These are phyloP conservation scores for Trichosporon ovoides DNA, from an alignment of 1,284 basidiomycete genomes.

Conservation along the genomic window DNA sequence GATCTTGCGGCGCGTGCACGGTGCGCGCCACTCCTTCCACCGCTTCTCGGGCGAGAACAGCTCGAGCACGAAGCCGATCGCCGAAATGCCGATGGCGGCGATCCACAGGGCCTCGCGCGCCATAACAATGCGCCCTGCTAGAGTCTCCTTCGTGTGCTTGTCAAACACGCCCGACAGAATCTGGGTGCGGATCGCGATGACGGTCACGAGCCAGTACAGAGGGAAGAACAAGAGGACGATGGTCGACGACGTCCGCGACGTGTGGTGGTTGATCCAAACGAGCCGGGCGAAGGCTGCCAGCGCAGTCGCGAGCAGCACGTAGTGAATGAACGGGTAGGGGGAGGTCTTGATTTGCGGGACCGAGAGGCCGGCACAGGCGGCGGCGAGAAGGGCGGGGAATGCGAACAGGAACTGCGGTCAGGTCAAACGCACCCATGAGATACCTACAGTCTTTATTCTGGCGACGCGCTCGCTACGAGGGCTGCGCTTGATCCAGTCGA, in stretches of 20 bases:
- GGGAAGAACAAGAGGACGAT: constrained; percentile 81
- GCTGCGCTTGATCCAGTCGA: constrained; percentile 23
- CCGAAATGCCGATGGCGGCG: constrained; percentile 53
- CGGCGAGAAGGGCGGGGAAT: constrained; percentile 50
- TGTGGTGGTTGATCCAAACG: constrained; percentile 62
- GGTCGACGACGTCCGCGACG: constrained; percentile 70
- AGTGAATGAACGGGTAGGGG: constrained; percentile 22
- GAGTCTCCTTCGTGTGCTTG: constrained; percentile 20
- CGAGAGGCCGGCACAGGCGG: constrained; percentile 57
- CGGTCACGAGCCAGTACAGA: constrained; percentile 55
- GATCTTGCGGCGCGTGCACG: constrained; percentile 32
- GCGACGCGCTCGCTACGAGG: constrained; percentile 54
- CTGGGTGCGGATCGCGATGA: constrained; percentile 63
- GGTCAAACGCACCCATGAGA: constrained; percentile 49
- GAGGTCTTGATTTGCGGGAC: constrained; percentile 53
- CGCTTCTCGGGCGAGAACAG: constrained; percentile 62
- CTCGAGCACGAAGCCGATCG: constrained; percentile 64
- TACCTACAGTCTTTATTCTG: constrained; percentile 60
- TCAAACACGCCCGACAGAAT: constrained; percentile 40
- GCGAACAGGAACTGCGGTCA: constrained; percentile 46
- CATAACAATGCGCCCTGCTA: constrained; percentile 29
- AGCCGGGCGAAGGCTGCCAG: constrained; percentile 38
- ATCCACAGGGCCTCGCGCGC: constrained; percentile 45
- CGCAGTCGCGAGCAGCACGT: constrained; percentile 28
- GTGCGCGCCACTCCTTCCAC: constrained; percentile 19